Conservation (phyloP, 305 asterid species). For the Fraxinus sp. region DNA sequence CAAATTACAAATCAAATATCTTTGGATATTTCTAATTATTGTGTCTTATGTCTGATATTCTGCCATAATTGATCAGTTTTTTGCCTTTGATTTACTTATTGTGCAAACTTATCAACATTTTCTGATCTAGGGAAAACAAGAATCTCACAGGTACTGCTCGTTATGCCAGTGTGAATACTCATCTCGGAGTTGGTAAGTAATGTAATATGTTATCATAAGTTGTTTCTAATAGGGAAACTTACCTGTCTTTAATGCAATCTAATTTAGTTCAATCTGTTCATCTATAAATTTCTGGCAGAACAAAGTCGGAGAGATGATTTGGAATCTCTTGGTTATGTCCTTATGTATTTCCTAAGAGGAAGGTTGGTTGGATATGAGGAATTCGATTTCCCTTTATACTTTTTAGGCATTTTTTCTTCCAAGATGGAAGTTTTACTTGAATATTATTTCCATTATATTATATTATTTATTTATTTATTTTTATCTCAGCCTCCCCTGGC, state of each 20-base stretch:
- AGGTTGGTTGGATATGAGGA: conserved; percentile 59
- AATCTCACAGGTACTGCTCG: conserved; percentile 97
- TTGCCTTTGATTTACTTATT: conserved; percentile 24
- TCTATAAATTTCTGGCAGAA: conserved; percentile 41
- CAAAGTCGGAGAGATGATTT: conserved; percentile 97
- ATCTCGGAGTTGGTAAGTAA: conserved; percentile 84
- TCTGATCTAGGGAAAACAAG: conserved; percentile 80
- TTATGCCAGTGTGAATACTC: conserved; percentile 93
- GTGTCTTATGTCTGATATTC: neutral
- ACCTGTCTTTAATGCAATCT: neutral
- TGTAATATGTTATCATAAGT: conserved; percentile 1
- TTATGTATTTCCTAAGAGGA: conserved; percentile 95
- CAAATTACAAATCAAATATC: neutral
- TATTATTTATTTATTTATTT: conserved; percentile 13
- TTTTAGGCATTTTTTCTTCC: conserved; percentile 14
- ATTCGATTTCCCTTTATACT: conserved; percentile 16
- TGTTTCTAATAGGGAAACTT: neutral
- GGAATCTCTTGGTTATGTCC: conserved; percentile 97
- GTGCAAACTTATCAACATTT: conserved; percentile 11
- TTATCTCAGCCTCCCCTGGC: conserved; percentile 84
- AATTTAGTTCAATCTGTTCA: neutral
- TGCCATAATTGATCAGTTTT: conserved; percentile 12
- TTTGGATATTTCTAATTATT: neutral
- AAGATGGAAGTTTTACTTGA: conserved; percentile 4
- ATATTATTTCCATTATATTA: conserved; percentile 1